phyloP scores from a whole-genome alignment of 2,329 filamentous ascomycete genomes.

The Colletotrichum sp. region DNA sequence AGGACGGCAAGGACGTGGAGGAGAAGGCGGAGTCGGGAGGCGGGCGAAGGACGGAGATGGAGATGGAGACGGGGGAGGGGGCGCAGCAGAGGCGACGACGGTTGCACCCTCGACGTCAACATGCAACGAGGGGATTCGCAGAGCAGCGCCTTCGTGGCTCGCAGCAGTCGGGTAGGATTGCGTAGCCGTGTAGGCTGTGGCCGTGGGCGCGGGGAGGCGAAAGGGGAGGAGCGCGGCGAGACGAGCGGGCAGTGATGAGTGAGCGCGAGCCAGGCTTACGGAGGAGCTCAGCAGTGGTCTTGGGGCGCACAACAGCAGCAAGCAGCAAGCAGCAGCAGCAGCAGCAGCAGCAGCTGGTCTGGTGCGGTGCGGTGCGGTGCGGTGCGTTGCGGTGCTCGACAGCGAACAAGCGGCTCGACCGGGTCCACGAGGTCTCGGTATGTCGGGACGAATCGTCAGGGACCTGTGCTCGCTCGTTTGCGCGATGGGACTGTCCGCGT shows the following conservation, averaged over 20 bases:
- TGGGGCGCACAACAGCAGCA: background rate
- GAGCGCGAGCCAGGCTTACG: background rate
- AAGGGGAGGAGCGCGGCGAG: background rate
- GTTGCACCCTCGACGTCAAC: conserved; percentile 19
- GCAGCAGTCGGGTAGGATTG: background rate
- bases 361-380: background rate
- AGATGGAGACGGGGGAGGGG: conserved; percentile 26
- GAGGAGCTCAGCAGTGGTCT: background rate
- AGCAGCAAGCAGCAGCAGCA: background rate
- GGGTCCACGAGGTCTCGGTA: conserved; percentile 18
- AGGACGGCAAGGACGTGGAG: conserved; percentile 26
- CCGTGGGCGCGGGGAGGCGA: background rate
- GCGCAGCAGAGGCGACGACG: conserved; percentile 18
- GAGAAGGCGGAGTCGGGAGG: conserved; percentile 17
- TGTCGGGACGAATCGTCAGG: conserved; percentile 8
- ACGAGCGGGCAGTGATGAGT: background rate
- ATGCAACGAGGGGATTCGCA: conserved; percentile 19
- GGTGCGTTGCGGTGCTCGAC: background rate
- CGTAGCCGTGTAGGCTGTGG: background rate
- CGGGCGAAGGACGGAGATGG: conserved; percentile 25
- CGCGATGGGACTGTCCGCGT: background rate
- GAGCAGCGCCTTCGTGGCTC: conserved; percentile 10
- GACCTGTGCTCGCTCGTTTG: conserved; percentile 11
- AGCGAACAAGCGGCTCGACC: conserved; percentile 10
- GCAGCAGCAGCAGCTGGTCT: background rate